phyloP scores from a whole-genome alignment of 768 basidiomycete genomes.

The Flagelloscypha sp. region DNA sequence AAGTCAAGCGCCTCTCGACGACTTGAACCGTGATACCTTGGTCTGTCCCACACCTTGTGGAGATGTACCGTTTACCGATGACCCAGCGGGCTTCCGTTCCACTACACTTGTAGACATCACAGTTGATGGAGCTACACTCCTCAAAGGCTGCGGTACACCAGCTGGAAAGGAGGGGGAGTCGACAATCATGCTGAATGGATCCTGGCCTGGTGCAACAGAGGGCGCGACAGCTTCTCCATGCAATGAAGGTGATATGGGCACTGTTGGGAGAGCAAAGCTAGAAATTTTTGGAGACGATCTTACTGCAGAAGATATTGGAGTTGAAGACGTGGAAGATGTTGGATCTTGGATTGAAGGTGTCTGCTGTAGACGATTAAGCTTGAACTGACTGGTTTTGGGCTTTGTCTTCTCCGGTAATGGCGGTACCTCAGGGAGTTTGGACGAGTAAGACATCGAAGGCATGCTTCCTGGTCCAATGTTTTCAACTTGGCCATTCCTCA shows the following conservation, averaged over 20 bases:
- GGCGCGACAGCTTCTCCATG: constrained; percentile 12
- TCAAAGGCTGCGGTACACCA: constrained; percentile 10
- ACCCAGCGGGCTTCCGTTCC: constrained; percentile 51
- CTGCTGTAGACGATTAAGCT: constrained; percentile 27
- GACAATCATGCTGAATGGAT: constrained; percentile 26
- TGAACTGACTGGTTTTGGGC: constrained; percentile 42
- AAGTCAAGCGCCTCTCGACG: too few relatives aligned
- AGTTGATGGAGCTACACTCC: constrained; percentile 15
- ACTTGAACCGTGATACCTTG: too few relatives aligned
- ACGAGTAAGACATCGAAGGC: constrained; percentile 6
- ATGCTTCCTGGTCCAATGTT: constrained; percentile 32
- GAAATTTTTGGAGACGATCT: constrained; percentile 29
- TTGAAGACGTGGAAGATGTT: constrained; percentile 14
- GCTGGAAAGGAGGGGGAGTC: constrained; percentile 36
- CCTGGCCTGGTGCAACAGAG: too few relatives aligned
- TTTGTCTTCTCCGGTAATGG: constrained; percentile 21
- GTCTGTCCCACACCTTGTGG: too few relatives aligned
- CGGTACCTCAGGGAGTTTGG: constrained; percentile 15
- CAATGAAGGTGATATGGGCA: constrained; percentile 18
- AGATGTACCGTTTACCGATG: too few relatives aligned
- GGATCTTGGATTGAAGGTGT: constrained; percentile 2
- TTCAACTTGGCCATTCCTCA: constrained; percentile 42
- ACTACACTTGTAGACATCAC: constrained; percentile 34
- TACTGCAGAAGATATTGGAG: constrained; percentile 18
- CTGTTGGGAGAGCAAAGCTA: constrained; percentile 1